Evolutionary conservation across 306 rosid genomes (phyloP), one percentile per base, ranked within the genome.

Genomic region (Fragaria nilgerrensis): DNA sequence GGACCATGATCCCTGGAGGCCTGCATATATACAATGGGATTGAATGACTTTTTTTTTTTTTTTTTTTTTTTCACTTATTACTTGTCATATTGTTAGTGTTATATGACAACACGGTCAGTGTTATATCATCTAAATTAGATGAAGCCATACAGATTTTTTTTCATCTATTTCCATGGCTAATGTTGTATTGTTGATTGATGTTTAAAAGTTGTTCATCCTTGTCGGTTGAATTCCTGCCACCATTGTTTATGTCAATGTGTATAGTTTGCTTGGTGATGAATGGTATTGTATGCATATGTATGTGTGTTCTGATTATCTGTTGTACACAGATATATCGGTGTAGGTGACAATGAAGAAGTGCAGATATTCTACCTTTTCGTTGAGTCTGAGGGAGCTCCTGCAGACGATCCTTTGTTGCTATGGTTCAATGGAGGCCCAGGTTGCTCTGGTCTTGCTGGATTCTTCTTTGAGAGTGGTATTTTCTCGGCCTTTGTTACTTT

Each of bases 401-500:
- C 55, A 5, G 66, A 34, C 69, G 80, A 77, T 36, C 80, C 80
- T 68, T 10, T 77, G 37, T 2, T 77, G 34, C 1, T 77, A 36
- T 68, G 74, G 74, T 29, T 77, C 20, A 41, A 8, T 10, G 74
- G 66, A 68, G 80, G 80, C 25, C 80, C 80, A 32, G 80, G 80
- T 41, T 77, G 80, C 56, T 77, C 80, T 68, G 65, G 68, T 17
- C 52, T 68, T 8, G 12, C 43, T 11, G 66, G 41, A 5, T 56
- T 77, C 5, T 53, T 77, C 22, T 77, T 68, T 53, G 80, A 77
- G 67, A 68, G 68, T 77, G 80, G 80, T 77, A 77, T 15, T 17
- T 52, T 32, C 41, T 75, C 56, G 15, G 17, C 39, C 39, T 70
- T 70, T 25, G 13, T 13, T 45, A 11, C 45, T 36, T 0, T 17